Conservation (phyloP, 1,284 basidiomycete genomes). For the Ceratorhiza oryzae-sativae region DNA sequence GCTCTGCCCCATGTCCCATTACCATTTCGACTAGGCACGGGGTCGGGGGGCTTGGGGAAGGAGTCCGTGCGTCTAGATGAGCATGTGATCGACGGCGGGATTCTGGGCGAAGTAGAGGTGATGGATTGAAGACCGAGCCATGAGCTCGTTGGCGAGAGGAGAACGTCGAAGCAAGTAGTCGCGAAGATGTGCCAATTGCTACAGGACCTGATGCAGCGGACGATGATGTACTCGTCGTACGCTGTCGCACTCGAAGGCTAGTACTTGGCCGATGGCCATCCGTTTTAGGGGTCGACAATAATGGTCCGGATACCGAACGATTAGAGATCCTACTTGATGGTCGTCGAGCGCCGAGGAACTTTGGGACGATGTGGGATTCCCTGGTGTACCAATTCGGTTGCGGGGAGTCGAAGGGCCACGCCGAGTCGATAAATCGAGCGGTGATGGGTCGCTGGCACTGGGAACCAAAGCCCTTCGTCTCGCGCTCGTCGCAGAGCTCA, state of each 20-base stretch:
- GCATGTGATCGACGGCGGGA: slow-evolving; percentile 43
- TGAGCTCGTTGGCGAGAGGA: slow-evolving; percentile 79
- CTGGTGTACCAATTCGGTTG: slow-evolving; percentile 1
- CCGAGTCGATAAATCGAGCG: slow-evolving; percentile 33
- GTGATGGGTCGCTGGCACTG: slow-evolving; percentile 29
- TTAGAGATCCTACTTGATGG: slow-evolving; percentile 44
- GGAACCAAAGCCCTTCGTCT: slow-evolving; percentile 24
- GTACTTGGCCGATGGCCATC: not conserved
- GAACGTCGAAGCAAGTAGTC: slow-evolving; percentile 69
- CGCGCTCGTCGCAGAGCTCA: slow-evolving; percentile 55
- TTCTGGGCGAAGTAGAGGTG: slow-evolving; percentile 21
- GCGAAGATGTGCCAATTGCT: slow-evolving; percentile 44
- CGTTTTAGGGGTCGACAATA: slow-evolving; percentile 25
- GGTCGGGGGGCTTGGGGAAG: slow-evolving; percentile 56
- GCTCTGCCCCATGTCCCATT: slow-evolving; percentile 30
- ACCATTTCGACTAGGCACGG: not conserved
- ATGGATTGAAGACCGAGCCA: slow-evolving; percentile 59
- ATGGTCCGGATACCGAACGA: slow-evolving; percentile 45
- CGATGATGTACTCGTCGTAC: slow-evolving; percentile 45
- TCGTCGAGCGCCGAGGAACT: slow-evolving; percentile 20
- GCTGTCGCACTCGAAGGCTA: slow-evolving; percentile 18
- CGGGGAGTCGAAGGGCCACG: slow-evolving; percentile 32
- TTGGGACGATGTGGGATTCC: slow-evolving; percentile 1
- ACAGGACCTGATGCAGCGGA: slow-evolving; percentile 24
- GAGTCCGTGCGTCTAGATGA: slow-evolving; percentile 37